Evolutionary conservation across 192 early-diverging fungal genomes (phyloP), one percentile per base, ranked within the genome.

Genomic region (Entophlyctis luteolus): DNA sequence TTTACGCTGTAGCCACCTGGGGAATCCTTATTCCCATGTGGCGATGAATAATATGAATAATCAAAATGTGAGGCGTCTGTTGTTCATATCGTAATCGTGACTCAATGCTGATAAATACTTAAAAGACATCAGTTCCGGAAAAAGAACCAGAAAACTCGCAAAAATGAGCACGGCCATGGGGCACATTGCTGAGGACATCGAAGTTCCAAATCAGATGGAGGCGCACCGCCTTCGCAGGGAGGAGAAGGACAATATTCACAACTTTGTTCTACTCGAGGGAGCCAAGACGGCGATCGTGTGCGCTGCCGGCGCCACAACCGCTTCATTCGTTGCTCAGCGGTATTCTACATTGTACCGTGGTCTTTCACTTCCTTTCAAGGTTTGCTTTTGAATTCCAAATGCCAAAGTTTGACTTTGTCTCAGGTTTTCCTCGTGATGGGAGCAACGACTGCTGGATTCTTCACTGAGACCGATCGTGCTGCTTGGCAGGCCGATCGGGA

Each of bases 401-500:
- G 22, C n/a, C 37, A n/a, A 5, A 39, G 14, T 45, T 47, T 48
- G 14, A 5, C 25, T 37, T 39, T 2, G 25, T 20, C 48, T n/a
- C 45, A 39, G 57, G 25, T 53, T 25, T 70, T 38, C 48, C 46
- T 62, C 6, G 48, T 70, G 35, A 20, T 70, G 2, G 68, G 48
- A 14, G 46, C 55, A n/a, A 45, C 54, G 5, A 75, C 74, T 16
- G 74, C 52, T 20, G 74, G 62, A n/a, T 75, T 75, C 48, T 75
- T 75, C 31, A 71, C 69, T 6, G 49, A 46, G 27, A 66, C 69
- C 29, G 74, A 75, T 48, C 53, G 48, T 12, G 68, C 62, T 2
- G 75, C 75, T 27, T 70, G 69, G 75, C 28, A 45, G 20, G 57
- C 50, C 36, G 75, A 77, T 49, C 58, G 75, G 12, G 31, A 48